Conservation (phyloP, 1,284 basidiomycete genomes). For the Phellinidium pouzarii region DNA sequence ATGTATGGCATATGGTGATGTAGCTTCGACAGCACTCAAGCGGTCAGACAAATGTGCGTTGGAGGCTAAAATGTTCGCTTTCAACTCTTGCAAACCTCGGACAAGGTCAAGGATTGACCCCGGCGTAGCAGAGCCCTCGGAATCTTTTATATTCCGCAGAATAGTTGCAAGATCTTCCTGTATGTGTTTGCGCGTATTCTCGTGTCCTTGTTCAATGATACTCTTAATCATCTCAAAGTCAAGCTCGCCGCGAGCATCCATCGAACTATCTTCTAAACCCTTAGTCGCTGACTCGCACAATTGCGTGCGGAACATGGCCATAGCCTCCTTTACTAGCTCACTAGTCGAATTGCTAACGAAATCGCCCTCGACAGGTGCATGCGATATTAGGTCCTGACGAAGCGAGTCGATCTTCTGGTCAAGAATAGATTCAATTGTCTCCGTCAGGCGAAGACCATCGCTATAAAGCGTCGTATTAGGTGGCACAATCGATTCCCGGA, state of each 20-base stretch:
- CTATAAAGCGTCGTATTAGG: constrained; percentile 49
- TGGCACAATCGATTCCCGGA: constrained; percentile 38
- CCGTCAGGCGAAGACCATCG: constrained; percentile 53
- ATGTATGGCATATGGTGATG: not conserved
- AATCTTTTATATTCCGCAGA: constrained; percentile 26
- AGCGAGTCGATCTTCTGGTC: constrained; percentile 62
- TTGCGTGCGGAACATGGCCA: constrained; percentile 59
- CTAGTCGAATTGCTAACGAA: constrained; percentile 42
- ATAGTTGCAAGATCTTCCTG: constrained; percentile 50
- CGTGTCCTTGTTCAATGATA: constrained; percentile 59
- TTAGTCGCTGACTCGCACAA: constrained; percentile 53
- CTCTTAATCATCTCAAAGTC: constrained; percentile 71
- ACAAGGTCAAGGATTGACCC: constrained; percentile 9
- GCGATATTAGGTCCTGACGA: constrained; percentile 33
- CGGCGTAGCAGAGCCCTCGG: not conserved
- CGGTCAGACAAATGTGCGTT: constrained; percentile 10
- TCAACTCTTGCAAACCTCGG: constrained; percentile 12
- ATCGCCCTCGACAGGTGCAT: constrained; percentile 20
- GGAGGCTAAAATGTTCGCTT: constrained; percentile 8
- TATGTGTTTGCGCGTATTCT: constrained; percentile 49
- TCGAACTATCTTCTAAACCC: constrained; percentile 54
- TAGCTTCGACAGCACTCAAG: constrained; percentile 26
- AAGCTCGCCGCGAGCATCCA: constrained; percentile 67
- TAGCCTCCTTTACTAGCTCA: constrained; percentile 56
- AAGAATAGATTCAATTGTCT: constrained; percentile 50